phyloP scores from a whole-genome alignment of 805 yeast genomes.

The Groenewaldozyma tartarivorans region DNA sequence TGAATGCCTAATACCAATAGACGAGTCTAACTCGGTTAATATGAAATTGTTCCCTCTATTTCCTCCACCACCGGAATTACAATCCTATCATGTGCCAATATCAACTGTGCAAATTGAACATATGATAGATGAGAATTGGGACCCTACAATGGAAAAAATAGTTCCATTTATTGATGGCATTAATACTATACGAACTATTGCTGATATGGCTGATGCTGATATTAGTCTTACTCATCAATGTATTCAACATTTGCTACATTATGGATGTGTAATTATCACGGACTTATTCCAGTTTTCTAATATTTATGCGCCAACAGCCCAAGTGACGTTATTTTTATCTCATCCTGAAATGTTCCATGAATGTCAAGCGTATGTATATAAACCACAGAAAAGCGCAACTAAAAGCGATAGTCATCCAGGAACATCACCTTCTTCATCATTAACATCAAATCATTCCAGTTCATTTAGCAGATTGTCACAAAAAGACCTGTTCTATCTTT shows the following conservation, averaged over 20 bases:
- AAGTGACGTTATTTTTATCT: constrained; percentile 56
- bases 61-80: constrained; percentile 67
- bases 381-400: constrained; percentile 21
- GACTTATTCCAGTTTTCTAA: constrained; percentile 88
- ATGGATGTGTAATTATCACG: constrained; percentile 69
- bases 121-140: constrained; percentile 89
- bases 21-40: constrained; percentile 80
- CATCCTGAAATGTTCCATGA: constrained; percentile 62
- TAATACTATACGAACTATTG: constrained; percentile 68
- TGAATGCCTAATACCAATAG: constrained; percentile 91
- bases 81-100: constrained; percentile 82
- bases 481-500: constrained; percentile 50
- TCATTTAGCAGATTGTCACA: neutral
- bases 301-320: constrained; percentile 81
- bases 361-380: constrained; percentile 73
- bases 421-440: neutral
- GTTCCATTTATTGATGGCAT: constrained; percentile 82
- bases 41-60: constrained; percentile 88
- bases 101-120: constrained; percentile 68
- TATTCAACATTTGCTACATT: constrained; percentile 83
- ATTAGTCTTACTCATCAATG: constrained; percentile 71
- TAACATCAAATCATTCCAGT: constrained; percentile 4
- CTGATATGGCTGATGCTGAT: constrained; percentile 74
- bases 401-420: neutral
- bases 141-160: constrained; percentile 87